Percentiles rank a stretch among this genome's conserved stretches.
Evolutionary conservation across 371 early-diverging fungal genomes (phyloP).

Genomic region (Thermomucor indicae-seudaticae): DNA sequence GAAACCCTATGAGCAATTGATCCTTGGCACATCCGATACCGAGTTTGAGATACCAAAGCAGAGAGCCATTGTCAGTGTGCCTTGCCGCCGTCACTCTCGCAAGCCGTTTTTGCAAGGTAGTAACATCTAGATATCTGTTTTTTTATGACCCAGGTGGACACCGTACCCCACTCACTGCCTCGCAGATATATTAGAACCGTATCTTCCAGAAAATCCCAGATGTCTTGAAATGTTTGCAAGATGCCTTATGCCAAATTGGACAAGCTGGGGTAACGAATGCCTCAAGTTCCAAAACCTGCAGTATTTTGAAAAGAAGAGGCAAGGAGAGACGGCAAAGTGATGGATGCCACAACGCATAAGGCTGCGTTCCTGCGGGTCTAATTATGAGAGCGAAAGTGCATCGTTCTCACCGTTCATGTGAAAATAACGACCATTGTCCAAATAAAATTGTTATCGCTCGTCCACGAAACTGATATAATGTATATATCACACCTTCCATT

Average conservation of each 20-base stretch:
- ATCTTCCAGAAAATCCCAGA: slow-evolving; percentile 17
- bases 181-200: slow-evolving; percentile 21
- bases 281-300: slow-evolving; percentile 54
- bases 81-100: slow-evolving; percentile 58
- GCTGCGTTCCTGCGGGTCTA: too few species aligned
- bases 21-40: slow-evolving; percentile 39
- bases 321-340: neutral
- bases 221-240: slow-evolving; percentile 74
- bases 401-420: too few species aligned
- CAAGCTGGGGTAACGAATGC: slow-evolving; percentile 77
- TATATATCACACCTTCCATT: too few species aligned
- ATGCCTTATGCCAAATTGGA: slow-evolving; percentile 56
- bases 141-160: neutral
- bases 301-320: slow-evolving; percentile 15
- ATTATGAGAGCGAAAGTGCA: too few species aligned
- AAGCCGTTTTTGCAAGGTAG: slow-evolving; percentile 64
- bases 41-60: neutral
- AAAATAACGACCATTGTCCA: too few species aligned
- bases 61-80: slow-evolving; percentile 50
- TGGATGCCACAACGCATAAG: neutral
- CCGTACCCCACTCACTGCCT: neutral
- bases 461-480: too few species aligned
- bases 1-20: slow-evolving; percentile 64
- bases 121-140: neutral
- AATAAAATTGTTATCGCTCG: too few species aligned